Evolutionary conservation across 768 basidiomycete genomes (phyloP).

Genomic region (Trametes cinnabarina): DNA sequence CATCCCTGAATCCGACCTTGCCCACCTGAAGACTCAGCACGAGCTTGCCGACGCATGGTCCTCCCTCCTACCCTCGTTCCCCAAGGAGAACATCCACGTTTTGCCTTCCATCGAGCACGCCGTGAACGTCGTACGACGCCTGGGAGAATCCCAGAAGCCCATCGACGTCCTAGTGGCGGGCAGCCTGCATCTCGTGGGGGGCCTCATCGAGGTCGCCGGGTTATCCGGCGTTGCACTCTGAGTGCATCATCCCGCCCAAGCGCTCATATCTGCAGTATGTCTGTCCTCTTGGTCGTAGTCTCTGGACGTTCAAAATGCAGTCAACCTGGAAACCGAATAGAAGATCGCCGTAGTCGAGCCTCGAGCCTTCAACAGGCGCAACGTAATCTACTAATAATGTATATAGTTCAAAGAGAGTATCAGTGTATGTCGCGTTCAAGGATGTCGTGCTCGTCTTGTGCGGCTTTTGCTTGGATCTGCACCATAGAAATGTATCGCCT

Average conservation of each 20-base stretch:
- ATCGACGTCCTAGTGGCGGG: conserved; percentile 83
- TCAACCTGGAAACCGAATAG: background rate
- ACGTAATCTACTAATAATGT: conserved; percentile 15
- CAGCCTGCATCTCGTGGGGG: conserved; percentile 91
- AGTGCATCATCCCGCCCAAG: no score
- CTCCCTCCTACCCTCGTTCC: conserved; percentile 57
- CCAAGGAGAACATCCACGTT: conserved; percentile 65
- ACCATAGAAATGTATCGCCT: conserved; percentile 57
- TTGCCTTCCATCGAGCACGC: conserved; percentile 89
- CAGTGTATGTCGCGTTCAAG: conserved; percentile 4
- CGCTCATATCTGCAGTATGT: no score
- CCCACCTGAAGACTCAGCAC: conserved; percentile 69
- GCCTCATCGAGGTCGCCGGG: conserved; percentile 87
- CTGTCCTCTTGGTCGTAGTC: no score
- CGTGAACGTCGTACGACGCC: conserved; percentile 55
- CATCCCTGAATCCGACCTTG: conserved; percentile 59
- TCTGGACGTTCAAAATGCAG: background rate
- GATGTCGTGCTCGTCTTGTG: conserved; percentile 19
- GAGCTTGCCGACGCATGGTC: conserved; percentile 77
- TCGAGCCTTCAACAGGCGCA: conserved; percentile 38
- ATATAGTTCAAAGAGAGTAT: background rate
- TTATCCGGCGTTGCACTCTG: conserved; percentile 68
- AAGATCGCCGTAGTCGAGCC: conserved; percentile 11
- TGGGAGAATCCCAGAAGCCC: conserved; percentile 29
- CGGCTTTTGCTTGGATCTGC: conserved; percentile 33